A percentile compares a stretch with the other conserved stretches of the same genome.
Evolutionary conservation across 2,329 filamentous ascomycete genomes (phyloP).

Genomic region (Arthrobotrys conoides): DNA sequence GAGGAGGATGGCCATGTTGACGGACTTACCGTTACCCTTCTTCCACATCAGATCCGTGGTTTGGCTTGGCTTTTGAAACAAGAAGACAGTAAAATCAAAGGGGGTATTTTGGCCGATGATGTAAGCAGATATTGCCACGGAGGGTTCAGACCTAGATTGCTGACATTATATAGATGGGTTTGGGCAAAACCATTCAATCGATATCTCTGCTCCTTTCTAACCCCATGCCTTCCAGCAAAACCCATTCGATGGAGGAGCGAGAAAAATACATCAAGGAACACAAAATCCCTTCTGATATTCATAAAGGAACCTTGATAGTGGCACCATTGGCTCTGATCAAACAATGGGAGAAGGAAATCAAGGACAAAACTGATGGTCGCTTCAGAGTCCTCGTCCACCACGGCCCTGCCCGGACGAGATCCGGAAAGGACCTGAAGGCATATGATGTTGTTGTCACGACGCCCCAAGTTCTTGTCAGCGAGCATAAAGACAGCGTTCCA

Average conservation of each 20-base stretch:
- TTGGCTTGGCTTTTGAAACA: constrained; percentile 95
- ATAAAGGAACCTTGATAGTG: constrained; percentile 88
- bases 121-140: constrained; percentile 53
- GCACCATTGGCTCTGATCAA: constrained; percentile 94
- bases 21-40: constrained; percentile 86
- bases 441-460: constrained; percentile 98
- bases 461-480: constrained; percentile 93
- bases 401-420: constrained; percentile 86
- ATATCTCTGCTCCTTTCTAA: constrained; percentile 90
- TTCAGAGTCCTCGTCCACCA: constrained; percentile 92
- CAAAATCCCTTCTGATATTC: constrained; percentile 77
- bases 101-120: constrained; percentile 95
- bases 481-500: constrained; percentile 81
- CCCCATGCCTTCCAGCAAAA: constrained; percentile 76
- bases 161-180: constrained; percentile 75
- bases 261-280: constrained; percentile 70
- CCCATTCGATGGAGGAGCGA: constrained; percentile 69
- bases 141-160: constrained; percentile 1
- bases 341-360: constrained; percentile 96
- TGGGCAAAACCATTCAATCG: constrained; percentile 96
- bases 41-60: constrained; percentile 94
- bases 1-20: constrained; percentile 78
- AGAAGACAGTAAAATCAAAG: constrained; percentile 87
- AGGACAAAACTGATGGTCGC: constrained; percentile 81
- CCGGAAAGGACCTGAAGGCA: constrained; percentile 79